Evolutionary conservation across 805 yeast genomes (phyloP).

Genomic region (Myxozyma vanderwaltii): DNA sequence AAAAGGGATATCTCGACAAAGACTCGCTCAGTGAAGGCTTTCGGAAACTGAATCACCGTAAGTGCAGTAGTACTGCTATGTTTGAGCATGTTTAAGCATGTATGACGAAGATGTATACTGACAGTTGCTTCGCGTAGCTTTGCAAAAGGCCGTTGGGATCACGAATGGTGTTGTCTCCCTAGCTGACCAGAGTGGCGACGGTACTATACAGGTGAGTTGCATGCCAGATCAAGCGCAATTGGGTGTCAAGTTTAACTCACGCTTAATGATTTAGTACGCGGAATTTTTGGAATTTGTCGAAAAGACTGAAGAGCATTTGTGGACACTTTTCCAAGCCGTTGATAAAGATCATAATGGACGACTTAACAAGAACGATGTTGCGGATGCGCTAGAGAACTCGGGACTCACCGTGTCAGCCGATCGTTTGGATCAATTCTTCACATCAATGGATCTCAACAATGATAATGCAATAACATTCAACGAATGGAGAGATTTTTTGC

Average conservation of each 20-base stretch:
- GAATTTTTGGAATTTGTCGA: slow-evolving; percentile 37
- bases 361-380: slow-evolving; percentile 64
- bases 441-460: slow-evolving; percentile 49
- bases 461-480: slow-evolving; percentile 62
- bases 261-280: slow-evolving; percentile 18
- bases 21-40: slow-evolving; percentile 47
- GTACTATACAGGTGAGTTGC: slow-evolving; percentile 25
- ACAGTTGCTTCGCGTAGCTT: slow-evolving; percentile 33
- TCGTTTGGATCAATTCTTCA: slow-evolving; percentile 59
- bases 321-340: slow-evolving; percentile 35
- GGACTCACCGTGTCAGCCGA: slow-evolving; percentile 55
- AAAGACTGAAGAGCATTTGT: slow-evolving; percentile 35
- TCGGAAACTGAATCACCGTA: slow-evolving; percentile 53
- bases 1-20: slow-evolving; percentile 46
- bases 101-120: not conserved
- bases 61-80: slow-evolving; percentile 51
- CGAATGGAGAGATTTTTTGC: slow-evolving; percentile 79
- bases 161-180: slow-evolving; percentile 18
- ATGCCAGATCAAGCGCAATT: not conserved
- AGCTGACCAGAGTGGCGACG: slow-evolving; percentile 30
- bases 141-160: slow-evolving; percentile 30
- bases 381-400: slow-evolving; percentile 60
- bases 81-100: too few relatives aligned
- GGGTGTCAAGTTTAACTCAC: not conserved
- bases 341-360: slow-evolving; percentile 36